A percentile compares a stretch with the other conserved stretches of the same genome.
Evolutionary conservation across 768 basidiomycete genomes (phyloP).

Genomic region (Mycena latifolia): DNA sequence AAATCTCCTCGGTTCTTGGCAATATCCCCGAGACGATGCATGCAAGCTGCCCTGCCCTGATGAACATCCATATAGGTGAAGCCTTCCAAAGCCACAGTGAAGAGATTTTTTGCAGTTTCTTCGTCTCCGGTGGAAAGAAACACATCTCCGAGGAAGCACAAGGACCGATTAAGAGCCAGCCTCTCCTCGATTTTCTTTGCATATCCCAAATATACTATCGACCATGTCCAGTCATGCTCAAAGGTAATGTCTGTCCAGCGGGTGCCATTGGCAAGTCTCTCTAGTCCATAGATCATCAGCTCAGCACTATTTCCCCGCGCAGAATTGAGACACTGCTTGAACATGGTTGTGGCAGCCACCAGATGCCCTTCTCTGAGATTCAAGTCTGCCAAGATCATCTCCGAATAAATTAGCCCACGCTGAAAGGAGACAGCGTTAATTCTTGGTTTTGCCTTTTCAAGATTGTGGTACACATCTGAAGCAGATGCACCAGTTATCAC

Average conservation of each 20-base stretch:
- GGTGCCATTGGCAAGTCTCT: background rate
- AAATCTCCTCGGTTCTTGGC: background rate
- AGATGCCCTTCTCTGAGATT: background rate
- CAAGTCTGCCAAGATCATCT: background rate
- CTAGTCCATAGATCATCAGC: background rate
- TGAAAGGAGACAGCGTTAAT: background rate
- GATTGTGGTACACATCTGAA: background rate
- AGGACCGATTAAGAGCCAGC: background rate
- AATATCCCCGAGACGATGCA: constrained; percentile 7
- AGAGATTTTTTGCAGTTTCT: background rate
- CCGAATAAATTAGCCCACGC: background rate
- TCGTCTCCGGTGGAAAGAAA: background rate
- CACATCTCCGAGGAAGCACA: background rate
- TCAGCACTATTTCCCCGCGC: background rate
- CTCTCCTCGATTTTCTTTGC: background rate
- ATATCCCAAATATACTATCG: background rate
- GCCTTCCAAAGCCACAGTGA: background rate
- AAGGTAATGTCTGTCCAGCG: background rate
- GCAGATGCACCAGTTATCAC: background rate
- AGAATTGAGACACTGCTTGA: background rate
- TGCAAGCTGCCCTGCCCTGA: background rate
- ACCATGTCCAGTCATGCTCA: background rate
- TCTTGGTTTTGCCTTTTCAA: background rate
- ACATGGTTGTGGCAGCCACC: background rate
- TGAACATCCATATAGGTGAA: constrained; percentile 18